Conservation (phyloP, 176 grass and related monocot species). For the Zizania latifolia region DNA sequence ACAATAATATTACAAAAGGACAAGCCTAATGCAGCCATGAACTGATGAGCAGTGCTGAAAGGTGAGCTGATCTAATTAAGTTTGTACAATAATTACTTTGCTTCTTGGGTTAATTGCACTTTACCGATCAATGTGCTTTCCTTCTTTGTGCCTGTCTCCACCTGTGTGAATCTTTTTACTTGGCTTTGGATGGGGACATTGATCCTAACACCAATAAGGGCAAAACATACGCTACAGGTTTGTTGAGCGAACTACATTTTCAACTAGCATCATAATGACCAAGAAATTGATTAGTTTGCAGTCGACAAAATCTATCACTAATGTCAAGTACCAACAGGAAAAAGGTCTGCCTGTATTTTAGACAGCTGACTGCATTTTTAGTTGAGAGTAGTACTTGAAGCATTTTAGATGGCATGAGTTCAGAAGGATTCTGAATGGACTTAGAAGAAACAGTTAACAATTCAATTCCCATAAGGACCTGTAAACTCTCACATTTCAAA, state of each 20-base stretch:
- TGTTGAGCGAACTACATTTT: background rate
- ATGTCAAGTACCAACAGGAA: too few species aligned
- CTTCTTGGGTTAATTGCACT: background rate
- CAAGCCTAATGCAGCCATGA: background rate
- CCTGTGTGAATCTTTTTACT: constrained; percentile 21
- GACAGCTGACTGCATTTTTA: background rate
- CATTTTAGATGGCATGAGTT: too few species aligned
- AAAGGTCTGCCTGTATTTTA: too few species aligned
- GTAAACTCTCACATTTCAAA: background rate
- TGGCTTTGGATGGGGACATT: constrained; percentile 23
- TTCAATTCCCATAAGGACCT: background rate
- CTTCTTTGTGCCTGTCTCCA: background rate
- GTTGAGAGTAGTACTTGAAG: too few species aligned
- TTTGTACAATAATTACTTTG: background rate
- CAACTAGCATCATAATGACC: constrained; percentile 24
- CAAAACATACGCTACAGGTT: background rate
- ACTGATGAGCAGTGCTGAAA: background rate
- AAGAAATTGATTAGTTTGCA: background rate
- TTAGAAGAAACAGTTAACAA: too few species aligned
- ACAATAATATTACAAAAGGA: too few species aligned
- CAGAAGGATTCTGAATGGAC: too few species aligned
- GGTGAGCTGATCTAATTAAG: too few species aligned
- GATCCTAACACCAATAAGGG: constrained; percentile 23
- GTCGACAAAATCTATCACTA: constrained; percentile 21
- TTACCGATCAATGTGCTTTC: background rate